A percentile compares a stretch with the other conserved stretches of the same genome.
Conservation (phyloP, 2,329 filamentous ascomycete genomes). For the Claviceps arundinis region DNA sequence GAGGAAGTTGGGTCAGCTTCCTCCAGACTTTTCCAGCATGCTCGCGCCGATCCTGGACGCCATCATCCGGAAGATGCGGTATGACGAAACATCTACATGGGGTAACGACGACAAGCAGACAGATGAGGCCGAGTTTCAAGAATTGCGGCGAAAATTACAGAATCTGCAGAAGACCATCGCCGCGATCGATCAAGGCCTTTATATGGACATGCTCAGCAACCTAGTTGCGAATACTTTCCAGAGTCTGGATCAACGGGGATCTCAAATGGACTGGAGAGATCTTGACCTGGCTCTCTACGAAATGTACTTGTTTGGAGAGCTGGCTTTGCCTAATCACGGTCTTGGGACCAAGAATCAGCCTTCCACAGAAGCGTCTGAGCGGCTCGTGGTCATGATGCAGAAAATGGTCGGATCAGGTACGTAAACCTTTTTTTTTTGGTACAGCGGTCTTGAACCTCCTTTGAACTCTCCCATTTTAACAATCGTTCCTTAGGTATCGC, state of each 20-base stretch:
- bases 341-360: slow-evolving; percentile 77
- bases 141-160: slow-evolving; percentile 79
- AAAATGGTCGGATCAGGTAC: slow-evolving; percentile 88
- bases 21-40: slow-evolving; percentile 65
- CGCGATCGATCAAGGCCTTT: slow-evolving; percentile 74
- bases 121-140: slow-evolving; percentile 94
- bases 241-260: slow-evolving; percentile 59
- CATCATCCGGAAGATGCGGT: slow-evolving; percentile 92
- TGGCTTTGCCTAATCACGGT: slow-evolving; percentile 78
- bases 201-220: slow-evolving; percentile 76
- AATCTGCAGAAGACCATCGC: slow-evolving; percentile 88
- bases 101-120: slow-evolving; percentile 89
- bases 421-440: slow-evolving; percentile 14
- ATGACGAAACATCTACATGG: slow-evolving; percentile 89
- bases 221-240: slow-evolving; percentile 82
- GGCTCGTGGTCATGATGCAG: slow-evolving; percentile 81
- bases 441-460: not conserved
- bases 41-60: slow-evolving; percentile 79
- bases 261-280: slow-evolving; percentile 83
- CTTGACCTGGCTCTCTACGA: slow-evolving; percentile 87
- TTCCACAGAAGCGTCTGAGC: slow-evolving; percentile 63
- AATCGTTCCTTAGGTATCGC: slow-evolving; percentile 51
- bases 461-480: not conserved
- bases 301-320: slow-evolving; percentile 89
- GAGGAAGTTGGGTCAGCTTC: slow-evolving; percentile 64